A percentile compares a stretch with the other conserved stretches of the same genome.
Evolutionary conservation across 2,329 filamentous ascomycete species (phyloP).

Genomic region (Teratosphaeria destructans): DNA sequence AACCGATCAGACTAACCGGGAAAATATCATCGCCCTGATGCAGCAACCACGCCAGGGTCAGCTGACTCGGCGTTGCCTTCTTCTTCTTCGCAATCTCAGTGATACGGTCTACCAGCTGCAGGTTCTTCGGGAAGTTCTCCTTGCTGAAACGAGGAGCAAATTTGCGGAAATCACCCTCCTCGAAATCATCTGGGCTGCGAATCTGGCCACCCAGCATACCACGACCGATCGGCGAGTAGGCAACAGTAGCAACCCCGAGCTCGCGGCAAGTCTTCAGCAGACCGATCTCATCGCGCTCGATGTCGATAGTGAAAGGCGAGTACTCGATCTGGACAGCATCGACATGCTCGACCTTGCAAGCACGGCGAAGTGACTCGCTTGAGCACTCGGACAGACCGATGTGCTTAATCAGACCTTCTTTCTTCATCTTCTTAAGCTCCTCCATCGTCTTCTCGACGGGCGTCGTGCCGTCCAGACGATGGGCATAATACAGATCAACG

Average conservation of each 20-base stretch:
- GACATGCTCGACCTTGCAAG: conserved; percentile 41
- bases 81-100: conserved; percentile 43
- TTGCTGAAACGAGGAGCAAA: conserved; percentile 39
- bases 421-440: conserved; percentile 38
- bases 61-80: conserved; percentile 44
- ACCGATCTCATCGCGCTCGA: conserved; percentile 43
- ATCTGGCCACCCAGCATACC: conserved; percentile 47
- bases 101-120: conserved; percentile 44
- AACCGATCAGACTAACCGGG: conserved; percentile 33
- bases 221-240: conserved; percentile 49
- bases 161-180: conserved; percentile 39
- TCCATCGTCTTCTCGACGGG: conserved; percentile 40
- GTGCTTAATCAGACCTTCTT: conserved; percentile 47
- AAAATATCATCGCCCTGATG: conserved; percentile 48
- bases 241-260: conserved; percentile 47
- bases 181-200: conserved; percentile 37
- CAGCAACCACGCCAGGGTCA: conserved; percentile 55
- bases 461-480: conserved; percentile 34
- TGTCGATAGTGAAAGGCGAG: conserved; percentile 43
- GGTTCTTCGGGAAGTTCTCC: conserved; percentile 47
- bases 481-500: conserved; percentile 36
- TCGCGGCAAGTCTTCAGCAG: conserved; percentile 48
- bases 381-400: conserved; percentile 46
- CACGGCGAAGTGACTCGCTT: conserved; percentile 41
- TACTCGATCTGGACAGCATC: conserved; percentile 44